These are phyloP conservation scores for Scheffersomyces lignicola DNA, from an alignment of 1,139 yeast species.

Conservation along the genomic window DNA sequence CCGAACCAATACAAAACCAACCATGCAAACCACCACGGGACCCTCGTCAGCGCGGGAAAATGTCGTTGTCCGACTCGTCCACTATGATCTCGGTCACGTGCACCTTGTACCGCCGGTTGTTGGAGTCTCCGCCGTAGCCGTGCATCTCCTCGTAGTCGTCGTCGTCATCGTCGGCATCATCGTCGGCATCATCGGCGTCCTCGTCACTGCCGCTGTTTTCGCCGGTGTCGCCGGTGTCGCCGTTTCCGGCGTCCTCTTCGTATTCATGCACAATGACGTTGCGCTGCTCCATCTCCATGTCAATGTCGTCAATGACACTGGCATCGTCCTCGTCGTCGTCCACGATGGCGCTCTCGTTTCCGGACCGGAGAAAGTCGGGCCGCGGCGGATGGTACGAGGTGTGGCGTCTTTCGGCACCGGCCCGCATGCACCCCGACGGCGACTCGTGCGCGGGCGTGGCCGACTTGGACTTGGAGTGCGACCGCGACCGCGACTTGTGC, in stretches of 20 bases:
- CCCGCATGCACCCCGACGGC: too few species aligned
- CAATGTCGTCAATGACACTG: constrained; percentile 15
- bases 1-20: too few species aligned
- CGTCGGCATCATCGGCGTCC: constrained; percentile 22
- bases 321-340: constrained; percentile 17
- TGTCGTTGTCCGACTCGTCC: constrained; percentile 36
- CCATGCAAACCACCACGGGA: too few species aligned
- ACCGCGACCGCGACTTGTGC: constrained; percentile 13
- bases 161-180: constrained; percentile 21
- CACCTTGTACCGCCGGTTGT: constrained; percentile 37
- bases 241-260: constrained; percentile 17
- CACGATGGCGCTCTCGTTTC: constrained; percentile 15
- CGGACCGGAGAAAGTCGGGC: constrained; percentile 20
- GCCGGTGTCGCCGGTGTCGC: constrained; percentile 15
- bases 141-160: constrained; percentile 23
- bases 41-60: too few species aligned
- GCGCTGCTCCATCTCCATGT: constrained; percentile 18
- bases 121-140: constrained; percentile 26
- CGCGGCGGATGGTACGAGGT: constrained; percentile 32
- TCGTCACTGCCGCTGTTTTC: constrained; percentile 17
- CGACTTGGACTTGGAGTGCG: constrained; percentile 5
- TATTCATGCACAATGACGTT: constrained; percentile 13
- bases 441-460: neutral
- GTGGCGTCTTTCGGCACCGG: constrained; percentile 34
- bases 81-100: constrained; percentile 55